A percentile compares a stretch with the other conserved stretches of the same genome.
Evolutionary conservation across 23 red algal species (phyloP).

Genomic region (Gracilaria domingensis): DNA sequence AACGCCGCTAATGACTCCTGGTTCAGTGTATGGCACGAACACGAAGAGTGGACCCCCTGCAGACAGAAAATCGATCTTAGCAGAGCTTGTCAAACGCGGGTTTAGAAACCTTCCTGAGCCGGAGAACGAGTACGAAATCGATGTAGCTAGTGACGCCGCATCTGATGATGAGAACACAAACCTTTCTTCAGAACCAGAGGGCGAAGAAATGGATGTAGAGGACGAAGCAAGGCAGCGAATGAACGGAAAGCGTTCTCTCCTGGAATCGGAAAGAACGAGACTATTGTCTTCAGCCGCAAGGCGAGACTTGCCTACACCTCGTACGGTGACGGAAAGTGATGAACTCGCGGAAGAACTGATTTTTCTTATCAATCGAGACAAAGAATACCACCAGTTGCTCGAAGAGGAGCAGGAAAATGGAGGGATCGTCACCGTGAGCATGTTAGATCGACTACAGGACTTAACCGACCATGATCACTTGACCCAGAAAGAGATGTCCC

Average conservation of each 20-base stretch:
- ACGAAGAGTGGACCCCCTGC: background rate
- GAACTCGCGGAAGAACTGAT: slow-evolving; percentile 2
- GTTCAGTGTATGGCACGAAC: slow-evolving; percentile 23
- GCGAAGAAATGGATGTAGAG: slow-evolving; percentile 42
- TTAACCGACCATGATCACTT: slow-evolving; percentile 5
- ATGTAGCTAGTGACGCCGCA: background rate
- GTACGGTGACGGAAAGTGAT: background rate
- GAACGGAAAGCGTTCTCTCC: background rate
- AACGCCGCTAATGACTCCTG: slow-evolving; percentile 51
- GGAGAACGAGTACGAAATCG: slow-evolving; percentile 66
- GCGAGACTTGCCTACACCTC: slow-evolving; percentile 2
- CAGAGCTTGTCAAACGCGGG: slow-evolving; percentile 32
- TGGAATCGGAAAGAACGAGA: slow-evolving; percentile 22
- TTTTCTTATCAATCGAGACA: slow-evolving; percentile 27
- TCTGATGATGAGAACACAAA: slow-evolving; percentile 15
- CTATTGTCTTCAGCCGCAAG: slow-evolving; percentile 44
- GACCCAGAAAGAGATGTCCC: slow-evolving; percentile 18
- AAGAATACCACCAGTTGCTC: background rate
- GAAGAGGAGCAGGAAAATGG: slow-evolving; percentile 21
- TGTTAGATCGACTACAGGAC: slow-evolving; percentile 33
- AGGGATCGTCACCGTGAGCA: slow-evolving; percentile 15
- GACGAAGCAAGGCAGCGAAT: slow-evolving; percentile 33
- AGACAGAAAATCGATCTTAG: background rate
- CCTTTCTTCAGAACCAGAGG: slow-evolving; percentile 5
- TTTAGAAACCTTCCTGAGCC: slow-evolving; percentile 56